These are phyloP conservation scores for Gossypium aridum DNA, from an alignment of 441 rosid genomes.

Conservation along the genomic window DNA sequence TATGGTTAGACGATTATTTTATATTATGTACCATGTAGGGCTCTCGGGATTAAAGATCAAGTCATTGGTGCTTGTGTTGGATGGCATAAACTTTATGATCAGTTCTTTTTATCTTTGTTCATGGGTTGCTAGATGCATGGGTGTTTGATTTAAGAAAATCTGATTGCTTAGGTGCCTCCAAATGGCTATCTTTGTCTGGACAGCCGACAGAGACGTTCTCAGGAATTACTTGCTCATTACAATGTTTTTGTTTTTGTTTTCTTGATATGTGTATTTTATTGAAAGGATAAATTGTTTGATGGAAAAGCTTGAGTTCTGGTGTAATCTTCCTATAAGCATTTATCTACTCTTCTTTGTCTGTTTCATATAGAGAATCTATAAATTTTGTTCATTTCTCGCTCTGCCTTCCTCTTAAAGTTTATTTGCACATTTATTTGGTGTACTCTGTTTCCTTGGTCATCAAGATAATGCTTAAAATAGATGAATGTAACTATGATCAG, in stretches of 20 bases:
- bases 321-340: neutral
- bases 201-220: too few relatives aligned
- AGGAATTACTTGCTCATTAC: neutral
- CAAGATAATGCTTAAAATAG: neutral
- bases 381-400: neutral
- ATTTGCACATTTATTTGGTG: neutral
- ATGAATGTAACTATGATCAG: neutral
- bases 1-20: neutral
- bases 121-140: neutral
- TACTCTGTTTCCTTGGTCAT: neutral
- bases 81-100: neutral
- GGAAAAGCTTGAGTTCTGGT: neutral
- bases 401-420: neutral
- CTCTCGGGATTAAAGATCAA: neutral
- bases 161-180: too few relatives aligned
- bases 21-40: neutral
- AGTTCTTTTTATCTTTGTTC: neutral
- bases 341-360: neutral
- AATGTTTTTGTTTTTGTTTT: neutral
- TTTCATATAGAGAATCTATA: neutral
- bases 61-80: neutral
- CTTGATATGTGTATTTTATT: neutral
- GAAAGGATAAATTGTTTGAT: neutral
- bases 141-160: neutral
- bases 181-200: too few relatives aligned